phyloP scores from a whole-genome alignment of 495 filamentous ascomycete genomes.

The Podospora pseudocomata region DNA sequence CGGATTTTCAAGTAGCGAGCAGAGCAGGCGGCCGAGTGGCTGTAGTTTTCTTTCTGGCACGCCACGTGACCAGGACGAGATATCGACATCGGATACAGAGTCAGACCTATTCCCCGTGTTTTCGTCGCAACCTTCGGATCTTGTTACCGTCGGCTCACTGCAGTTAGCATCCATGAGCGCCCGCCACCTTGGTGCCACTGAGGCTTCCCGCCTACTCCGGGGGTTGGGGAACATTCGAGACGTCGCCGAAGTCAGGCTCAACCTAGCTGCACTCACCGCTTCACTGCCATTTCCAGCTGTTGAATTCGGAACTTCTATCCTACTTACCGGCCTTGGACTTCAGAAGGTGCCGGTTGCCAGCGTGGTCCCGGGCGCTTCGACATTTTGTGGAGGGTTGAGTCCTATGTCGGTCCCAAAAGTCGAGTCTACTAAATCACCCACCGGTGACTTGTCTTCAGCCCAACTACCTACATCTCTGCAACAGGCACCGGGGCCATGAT shows the following conservation, averaged over 20 bases:
- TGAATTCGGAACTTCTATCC: constrained; percentile 7
- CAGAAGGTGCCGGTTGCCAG: neutral
- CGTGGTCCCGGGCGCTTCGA: neutral
- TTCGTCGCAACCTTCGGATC: constrained; percentile 24
- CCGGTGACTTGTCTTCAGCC: neutral
- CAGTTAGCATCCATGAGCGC: constrained; percentile 29
- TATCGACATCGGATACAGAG: constrained; percentile 5
- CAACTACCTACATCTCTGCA: neutral
- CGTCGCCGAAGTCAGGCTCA: constrained; percentile 6
- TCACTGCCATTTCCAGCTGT: constrained; percentile 10
- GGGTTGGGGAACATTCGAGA: constrained; percentile 10
- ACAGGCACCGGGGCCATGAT: neutral
- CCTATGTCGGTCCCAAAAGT: neutral
- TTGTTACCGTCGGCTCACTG: constrained; percentile 30
- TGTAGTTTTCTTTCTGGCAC: constrained; percentile 12
- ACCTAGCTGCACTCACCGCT: constrained; percentile 6
- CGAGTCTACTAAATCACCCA: neutral
- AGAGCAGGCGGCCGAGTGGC: constrained; percentile 3
- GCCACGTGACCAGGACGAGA: constrained; percentile 13
- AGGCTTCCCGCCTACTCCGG: constrained; percentile 20
- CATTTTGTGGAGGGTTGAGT: neutral
- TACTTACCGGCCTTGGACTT: constrained; percentile 15
- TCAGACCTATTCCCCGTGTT: constrained; percentile 20
- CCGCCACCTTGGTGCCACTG: constrained; percentile 23
- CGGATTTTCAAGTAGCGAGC: neutral